Percentiles rank a stretch among this genome's conserved stretches.
These are phyloP conservation scores for Trametes versicolor DNA, from an alignment of 1,284 basidiomycete genomes.

Conservation along the genomic window DNA sequence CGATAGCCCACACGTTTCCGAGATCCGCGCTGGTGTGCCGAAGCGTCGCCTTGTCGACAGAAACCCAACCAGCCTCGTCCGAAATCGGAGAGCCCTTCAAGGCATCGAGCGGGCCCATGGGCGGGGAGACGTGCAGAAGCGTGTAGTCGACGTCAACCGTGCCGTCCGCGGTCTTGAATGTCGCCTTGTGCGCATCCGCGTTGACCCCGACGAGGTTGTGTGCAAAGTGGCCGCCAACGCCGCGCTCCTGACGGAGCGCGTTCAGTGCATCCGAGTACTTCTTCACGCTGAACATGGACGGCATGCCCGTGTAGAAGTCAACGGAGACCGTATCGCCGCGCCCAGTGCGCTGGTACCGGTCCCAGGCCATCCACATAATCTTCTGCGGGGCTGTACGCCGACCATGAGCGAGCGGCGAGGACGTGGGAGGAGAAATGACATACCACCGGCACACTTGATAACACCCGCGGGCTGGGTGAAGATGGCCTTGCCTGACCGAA, in stretches of 20 bases:
- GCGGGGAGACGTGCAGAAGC: conserved; percentile 89
- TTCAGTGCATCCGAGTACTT: conserved; percentile 94
- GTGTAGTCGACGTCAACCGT: conserved; percentile 82
- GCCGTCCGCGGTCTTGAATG: conserved; percentile 83
- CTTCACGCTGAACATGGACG: conserved; percentile 91
- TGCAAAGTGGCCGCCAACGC: conserved; percentile 83
- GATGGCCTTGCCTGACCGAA: conserved; percentile 85
- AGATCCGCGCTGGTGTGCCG: conserved; percentile 85
- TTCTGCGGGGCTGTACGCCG: conserved; percentile 81
- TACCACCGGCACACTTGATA: conserved; percentile 95
- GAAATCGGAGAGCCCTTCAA: conserved; percentile 85
- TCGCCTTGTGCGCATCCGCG: conserved; percentile 75
- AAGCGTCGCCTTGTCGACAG: conserved; percentile 84
- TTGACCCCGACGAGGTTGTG: conserved; percentile 89
- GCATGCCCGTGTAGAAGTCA: conserved; percentile 93
- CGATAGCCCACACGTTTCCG: conserved; percentile 89
- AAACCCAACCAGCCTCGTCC: conserved; percentile 88
- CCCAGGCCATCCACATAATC: conserved; percentile 96
- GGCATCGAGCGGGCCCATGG: conserved; percentile 89
- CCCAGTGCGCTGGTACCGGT: conserved; percentile 69
- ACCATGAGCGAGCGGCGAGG: background rate
- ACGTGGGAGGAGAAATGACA: conserved; percentile 24
- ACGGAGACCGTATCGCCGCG: conserved; percentile 72
- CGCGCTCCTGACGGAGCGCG: conserved; percentile 80
- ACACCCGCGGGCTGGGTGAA: conserved; percentile 97